phyloP scores from a whole-genome alignment of 2,329 filamentous ascomycete genomes.

The Lecanicillium sp. region DNA sequence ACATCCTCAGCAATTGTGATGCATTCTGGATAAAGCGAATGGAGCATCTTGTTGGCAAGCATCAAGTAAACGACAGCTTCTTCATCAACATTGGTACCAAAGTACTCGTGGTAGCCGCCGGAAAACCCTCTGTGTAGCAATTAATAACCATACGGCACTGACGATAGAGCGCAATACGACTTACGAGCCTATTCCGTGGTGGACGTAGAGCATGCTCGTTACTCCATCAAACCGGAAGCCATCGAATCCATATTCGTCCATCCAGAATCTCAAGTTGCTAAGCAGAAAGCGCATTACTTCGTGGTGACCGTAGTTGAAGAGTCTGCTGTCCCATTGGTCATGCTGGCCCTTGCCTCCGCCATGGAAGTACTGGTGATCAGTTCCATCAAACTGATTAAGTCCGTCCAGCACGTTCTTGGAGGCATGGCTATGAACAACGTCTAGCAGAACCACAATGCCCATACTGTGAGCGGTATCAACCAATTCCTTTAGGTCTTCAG shows the following conservation, averaged over 20 bases:
- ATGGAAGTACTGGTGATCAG: constrained; percentile 94
- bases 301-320: constrained; percentile 95
- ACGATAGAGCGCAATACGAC: constrained; percentile 23
- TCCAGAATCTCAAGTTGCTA: constrained; percentile 96
- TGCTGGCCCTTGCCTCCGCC: constrained; percentile 75
- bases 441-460: constrained; percentile 83
- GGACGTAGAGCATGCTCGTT: constrained; percentile 93
- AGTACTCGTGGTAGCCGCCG: constrained; percentile 97
- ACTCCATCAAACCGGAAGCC: constrained; percentile 98
- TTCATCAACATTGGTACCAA: constrained; percentile 79
- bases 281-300: constrained; percentile 94
- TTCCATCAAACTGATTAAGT: constrained; percentile 90
- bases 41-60: constrained; percentile 93
- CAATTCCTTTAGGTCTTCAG: constrained; percentile 92
- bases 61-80: constrained; percentile 93
- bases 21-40: constrained; percentile 74
- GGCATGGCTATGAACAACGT: constrained; percentile 95
- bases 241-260: constrained; percentile 96
- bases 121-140: constrained; percentile 69
- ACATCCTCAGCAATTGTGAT: constrained; percentile 97
- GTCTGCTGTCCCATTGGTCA: constrained; percentile 88
- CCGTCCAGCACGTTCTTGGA: constrained; percentile 96
- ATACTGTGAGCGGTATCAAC: constrained; percentile 90
- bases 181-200: constrained; percentile 95
- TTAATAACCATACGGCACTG: constrained; percentile 15